Conservation (phyloP, 2,329 filamentous ascomycete genomes). For the Penicillium sp. region DNA sequence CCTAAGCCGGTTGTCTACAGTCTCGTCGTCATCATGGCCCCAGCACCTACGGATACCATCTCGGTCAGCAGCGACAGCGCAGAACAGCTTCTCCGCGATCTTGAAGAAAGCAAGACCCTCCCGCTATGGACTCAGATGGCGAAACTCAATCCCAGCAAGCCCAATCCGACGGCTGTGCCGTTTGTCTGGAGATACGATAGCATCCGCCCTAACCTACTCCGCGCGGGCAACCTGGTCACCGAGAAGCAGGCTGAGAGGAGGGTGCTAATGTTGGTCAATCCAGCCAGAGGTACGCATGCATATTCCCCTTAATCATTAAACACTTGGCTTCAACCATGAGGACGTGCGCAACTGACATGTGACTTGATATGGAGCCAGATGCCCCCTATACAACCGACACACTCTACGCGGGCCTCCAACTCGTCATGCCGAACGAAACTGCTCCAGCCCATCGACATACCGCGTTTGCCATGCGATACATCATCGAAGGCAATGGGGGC, state of each 20-base stretch:
- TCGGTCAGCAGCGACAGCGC: constrained; percentile 15
- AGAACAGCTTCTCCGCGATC: constrained; percentile 26
- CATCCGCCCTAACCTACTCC: constrained; percentile 41
- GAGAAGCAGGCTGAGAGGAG: constrained; percentile 46
- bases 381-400: constrained; percentile 64
- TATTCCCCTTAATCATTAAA: neutral
- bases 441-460: constrained; percentile 62
- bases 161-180: constrained; percentile 51
- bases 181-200: constrained; percentile 43
- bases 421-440: constrained; percentile 61
- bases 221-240: constrained; percentile 42
- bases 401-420: constrained; percentile 61
- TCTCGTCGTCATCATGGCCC: too few species aligned
- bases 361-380: constrained; percentile 34
- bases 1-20: too few species aligned
- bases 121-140: constrained; percentile 58
- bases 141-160: constrained; percentile 52
- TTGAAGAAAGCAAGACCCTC: constrained; percentile 30
- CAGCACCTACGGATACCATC: too few species aligned
- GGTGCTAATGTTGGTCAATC: constrained; percentile 50
- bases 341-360: neutral
- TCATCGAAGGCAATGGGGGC: constrained; percentile 58
- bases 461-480: constrained; percentile 62
- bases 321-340: neutral
- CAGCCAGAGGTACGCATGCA: constrained; percentile 31